Base-by-base conservation (phyloP, 768 basidiomycete genomes). In the Boletus pseudopeckii region DNA sequence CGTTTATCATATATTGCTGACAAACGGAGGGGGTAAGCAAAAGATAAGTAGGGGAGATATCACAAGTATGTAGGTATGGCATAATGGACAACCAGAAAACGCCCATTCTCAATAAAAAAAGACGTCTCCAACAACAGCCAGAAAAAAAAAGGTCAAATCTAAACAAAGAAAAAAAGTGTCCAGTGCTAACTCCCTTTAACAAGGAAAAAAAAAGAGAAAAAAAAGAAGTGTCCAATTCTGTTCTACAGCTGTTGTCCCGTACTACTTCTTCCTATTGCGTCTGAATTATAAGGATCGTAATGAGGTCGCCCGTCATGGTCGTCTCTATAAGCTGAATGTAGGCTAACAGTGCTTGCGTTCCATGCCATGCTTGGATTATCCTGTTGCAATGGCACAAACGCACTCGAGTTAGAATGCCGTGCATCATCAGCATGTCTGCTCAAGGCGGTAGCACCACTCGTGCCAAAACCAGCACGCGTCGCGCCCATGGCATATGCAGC, bases 371-470 rank as follows among this genome's bases (percentile, higher is more conserved):
- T 82, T 50, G 73, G 60, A 62, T 81, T 84, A 51, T 79, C 80
- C 65, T 85, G 84, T 59, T 81, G 80, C 62, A 90, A 67, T n/a
- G 88, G 87, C 48, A 86, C 74, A 63, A 89, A 88, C 34, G 85
- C 80, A 57, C 83, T 85, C 62, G 84, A 82, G 72, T 86, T 81
- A 57, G 84, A 84, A 71, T 70, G 70, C 38, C 83, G 72, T 40
- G 37, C 41, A 10, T 48, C 61, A 22, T 60, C 59, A 5, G 32
- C 50, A 66, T 60, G 51, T 67, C 57, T 59, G 55, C 53, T 62
- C 37, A 61, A 57, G 48, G 61, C 63, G 4, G 55, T 33, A 13
- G 50, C 36, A 34, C 51, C 70, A 24, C 63, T 66, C 26, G 63
- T 63, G 41, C 54, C 62, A 39, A 61, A 67, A 24, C 71, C 72